phyloP scores from a whole-genome alignment of 495 filamentous ascomycete genomes.

The Podospora comata region DNA sequence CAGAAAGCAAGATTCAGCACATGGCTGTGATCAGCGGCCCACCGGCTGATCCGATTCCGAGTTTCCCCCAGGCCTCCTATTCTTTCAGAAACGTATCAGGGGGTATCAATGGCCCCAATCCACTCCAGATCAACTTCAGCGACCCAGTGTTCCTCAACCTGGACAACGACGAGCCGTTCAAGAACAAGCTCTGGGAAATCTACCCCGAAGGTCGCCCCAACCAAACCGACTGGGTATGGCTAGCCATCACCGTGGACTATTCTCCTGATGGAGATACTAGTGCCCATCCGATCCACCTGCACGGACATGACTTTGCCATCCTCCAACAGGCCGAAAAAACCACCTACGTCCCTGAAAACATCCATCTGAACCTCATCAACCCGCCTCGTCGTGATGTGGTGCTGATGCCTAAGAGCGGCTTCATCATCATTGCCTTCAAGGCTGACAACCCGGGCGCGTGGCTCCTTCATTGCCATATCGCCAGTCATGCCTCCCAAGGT shows the following conservation, averaged over 20 bases:
- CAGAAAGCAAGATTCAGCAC: background rate
- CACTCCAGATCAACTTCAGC: constrained; percentile 20
- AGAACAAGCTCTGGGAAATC: constrained; percentile 16
- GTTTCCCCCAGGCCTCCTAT: background rate
- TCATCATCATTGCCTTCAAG: constrained; percentile 44
- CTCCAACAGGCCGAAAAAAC: constrained; percentile 44
- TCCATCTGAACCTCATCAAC: constrained; percentile 40
- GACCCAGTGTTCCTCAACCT: constrained; percentile 20
- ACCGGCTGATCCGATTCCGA: background rate
- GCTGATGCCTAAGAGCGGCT: constrained; percentile 38
- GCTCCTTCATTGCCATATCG: constrained; percentile 50
- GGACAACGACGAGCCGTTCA: constrained; percentile 7
- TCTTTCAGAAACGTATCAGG: background rate
- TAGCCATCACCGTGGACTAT: constrained; percentile 33
- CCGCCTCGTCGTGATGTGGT: constrained; percentile 36
- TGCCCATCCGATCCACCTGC: constrained; percentile 46
- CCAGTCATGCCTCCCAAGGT: constrained; percentile 48
- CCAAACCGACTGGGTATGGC: constrained; percentile 20
- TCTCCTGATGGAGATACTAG: background rate
- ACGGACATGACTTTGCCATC: constrained; percentile 59
- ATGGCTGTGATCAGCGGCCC: background rate
- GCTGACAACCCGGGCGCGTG: constrained; percentile 47
- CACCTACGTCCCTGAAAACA: constrained; percentile 27
- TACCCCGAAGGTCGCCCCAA: constrained; percentile 11
- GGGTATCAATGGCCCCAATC: constrained; percentile 3